These are phyloP conservation scores for Tanacetum coccineum DNA, from an alignment of 129 eudicot species.

Conservation along the genomic window DNA sequence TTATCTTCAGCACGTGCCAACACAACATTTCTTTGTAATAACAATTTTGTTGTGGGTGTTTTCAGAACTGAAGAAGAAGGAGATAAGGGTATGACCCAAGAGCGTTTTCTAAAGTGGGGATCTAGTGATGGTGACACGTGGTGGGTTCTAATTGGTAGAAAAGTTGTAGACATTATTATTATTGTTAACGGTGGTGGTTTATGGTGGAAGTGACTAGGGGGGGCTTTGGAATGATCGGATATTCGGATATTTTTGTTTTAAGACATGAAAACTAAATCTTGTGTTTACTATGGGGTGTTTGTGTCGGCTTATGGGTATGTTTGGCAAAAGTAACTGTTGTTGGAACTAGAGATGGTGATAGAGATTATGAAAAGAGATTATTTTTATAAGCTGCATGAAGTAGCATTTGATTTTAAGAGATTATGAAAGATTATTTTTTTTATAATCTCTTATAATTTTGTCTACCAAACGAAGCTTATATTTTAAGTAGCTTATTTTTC, in stretches of 20 bases:
- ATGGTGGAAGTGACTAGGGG: not conserved
- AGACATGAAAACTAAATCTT: slow-evolving; percentile 13
- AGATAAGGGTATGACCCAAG: slow-evolving; percentile 19
- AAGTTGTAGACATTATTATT: slow-evolving; percentile 28
- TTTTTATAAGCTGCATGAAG: too few species aligned
- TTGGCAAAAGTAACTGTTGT: too few species aligned
- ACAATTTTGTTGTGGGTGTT: too few species aligned
- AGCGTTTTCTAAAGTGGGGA: slow-evolving; percentile 31
- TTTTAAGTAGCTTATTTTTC: too few species aligned
- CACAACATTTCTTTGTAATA: slow-evolving; percentile 48
- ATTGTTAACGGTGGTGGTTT: not conserved
- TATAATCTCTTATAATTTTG: too few species aligned
- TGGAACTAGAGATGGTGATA: too few species aligned
- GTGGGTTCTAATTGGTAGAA: slow-evolving; percentile 34
- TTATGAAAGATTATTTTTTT: too few species aligned
- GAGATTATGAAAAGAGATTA: too few species aligned
- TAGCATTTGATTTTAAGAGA: too few species aligned
- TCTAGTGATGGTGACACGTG: slow-evolving; percentile 25
- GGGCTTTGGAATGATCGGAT: slow-evolving; percentile 24
- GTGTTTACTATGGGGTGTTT: too few species aligned
- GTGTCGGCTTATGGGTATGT: too few species aligned
- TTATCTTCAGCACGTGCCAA: slow-evolving; percentile 69
- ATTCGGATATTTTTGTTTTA: slow-evolving; percentile 9
- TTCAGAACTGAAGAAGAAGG: slow-evolving; percentile 22
- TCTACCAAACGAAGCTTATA: too few species aligned